A percentile compares a stretch with the other conserved stretches of the same genome.
phyloP scores from a whole-genome alignment of 2,329 filamentous ascomycete species.

The Fusarium globosum region DNA sequence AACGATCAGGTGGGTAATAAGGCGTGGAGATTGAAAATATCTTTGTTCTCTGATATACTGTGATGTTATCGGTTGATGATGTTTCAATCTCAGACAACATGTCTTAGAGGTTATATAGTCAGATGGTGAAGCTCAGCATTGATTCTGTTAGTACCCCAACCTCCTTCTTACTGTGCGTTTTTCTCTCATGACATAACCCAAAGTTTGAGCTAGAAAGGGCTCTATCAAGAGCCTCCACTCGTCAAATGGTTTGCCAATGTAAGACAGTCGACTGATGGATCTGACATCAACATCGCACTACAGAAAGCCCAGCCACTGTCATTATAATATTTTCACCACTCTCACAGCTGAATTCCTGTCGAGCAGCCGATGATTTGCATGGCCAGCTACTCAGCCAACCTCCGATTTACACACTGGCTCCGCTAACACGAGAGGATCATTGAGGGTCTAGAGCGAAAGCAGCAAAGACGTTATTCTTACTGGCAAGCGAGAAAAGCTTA shows the following conservation, averaged over 20 bases:
- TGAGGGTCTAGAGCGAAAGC: not conserved
- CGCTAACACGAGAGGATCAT: not conserved
- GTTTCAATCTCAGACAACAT: not conserved
- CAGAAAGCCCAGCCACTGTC: not conserved
- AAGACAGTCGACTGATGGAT: not conserved
- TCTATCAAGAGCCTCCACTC: not conserved
- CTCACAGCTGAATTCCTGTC: not conserved
- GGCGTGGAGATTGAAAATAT: not conserved
- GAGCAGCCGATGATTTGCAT: not conserved
- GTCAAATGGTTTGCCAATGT: not conserved
- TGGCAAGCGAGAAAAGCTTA: not conserved
- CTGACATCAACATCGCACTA: not conserved
- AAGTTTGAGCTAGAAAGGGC: not conserved
- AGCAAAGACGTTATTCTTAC: not conserved
- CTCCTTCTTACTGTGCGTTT: not conserved
- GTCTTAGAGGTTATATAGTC: not conserved
- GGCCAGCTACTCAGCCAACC: not conserved
- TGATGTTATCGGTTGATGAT: not conserved
- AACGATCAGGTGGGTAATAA: not conserved
- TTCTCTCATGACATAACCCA: not conserved
- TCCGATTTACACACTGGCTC: not conserved
- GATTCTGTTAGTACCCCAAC: not conserved
- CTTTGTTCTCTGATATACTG: not conserved
- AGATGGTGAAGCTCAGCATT: not conserved
- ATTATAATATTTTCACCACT: not conserved